These are phyloP conservation scores for Ceratobasidium theobromae DNA, from an alignment of 1,284 basidiomycete species.

Conservation along the genomic window DNA sequence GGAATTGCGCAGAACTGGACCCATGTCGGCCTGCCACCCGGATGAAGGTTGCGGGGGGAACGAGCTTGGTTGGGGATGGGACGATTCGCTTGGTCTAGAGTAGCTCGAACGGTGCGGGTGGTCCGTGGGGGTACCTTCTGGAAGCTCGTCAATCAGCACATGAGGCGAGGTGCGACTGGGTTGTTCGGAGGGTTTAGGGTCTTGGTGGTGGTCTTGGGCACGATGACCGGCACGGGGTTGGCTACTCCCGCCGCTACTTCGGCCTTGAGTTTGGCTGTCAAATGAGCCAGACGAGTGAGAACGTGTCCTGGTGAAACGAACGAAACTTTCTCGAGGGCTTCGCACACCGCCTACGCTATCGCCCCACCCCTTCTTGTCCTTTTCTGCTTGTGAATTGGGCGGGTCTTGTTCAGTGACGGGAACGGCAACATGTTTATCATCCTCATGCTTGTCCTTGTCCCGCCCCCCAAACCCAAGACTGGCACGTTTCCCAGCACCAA, in stretches of 20 bases:
- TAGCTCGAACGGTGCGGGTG: not conserved
- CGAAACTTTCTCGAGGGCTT: conserved; percentile 19
- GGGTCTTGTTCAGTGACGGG: not conserved
- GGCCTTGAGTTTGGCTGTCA: not conserved
- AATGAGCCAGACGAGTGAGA: not conserved
- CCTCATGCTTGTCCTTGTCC: not conserved
- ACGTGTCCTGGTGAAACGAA: conserved; percentile 12
- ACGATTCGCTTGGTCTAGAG: not conserved
- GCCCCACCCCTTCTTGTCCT: conserved; percentile 29
- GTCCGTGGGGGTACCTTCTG: not conserved
- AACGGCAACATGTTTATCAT: not conserved
- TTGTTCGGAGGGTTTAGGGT: not conserved
- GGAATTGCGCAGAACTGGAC: conserved; percentile 2
- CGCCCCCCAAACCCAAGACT: conserved; percentile 15
- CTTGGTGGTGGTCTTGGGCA: not conserved
- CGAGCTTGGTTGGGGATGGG: not conserved
- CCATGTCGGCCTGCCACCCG: conserved; percentile 18
- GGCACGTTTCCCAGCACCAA: conserved; percentile 13
- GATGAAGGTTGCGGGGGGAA: not conserved
- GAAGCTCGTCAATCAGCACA: not conserved
- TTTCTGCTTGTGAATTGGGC: not conserved
- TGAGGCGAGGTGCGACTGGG: not conserved
- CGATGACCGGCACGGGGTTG: not conserved
- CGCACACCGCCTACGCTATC: conserved; percentile 22
- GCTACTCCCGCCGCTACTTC: conserved; percentile 1